These are phyloP conservation scores for Artemisia tridentata DNA, from an alignment of 129 eudicot genomes.

Conservation along the genomic window DNA sequence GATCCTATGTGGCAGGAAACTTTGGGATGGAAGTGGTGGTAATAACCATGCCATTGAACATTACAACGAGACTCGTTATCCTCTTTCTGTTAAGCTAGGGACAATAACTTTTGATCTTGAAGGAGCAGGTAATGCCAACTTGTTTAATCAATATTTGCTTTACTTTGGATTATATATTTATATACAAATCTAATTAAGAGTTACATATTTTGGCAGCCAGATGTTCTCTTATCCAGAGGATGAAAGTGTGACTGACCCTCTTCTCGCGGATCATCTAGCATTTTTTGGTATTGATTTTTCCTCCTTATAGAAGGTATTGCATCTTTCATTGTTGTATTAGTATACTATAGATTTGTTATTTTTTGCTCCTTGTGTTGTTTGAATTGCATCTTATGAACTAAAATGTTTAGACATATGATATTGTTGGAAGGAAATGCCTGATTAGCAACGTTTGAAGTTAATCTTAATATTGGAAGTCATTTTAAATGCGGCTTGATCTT, in stretches of 20 bases:
- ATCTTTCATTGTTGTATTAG: too few relatives aligned
- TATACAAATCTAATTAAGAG: constrained; percentile 46
- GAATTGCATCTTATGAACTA: too few relatives aligned
- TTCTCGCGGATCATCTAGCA: constrained; percentile 76
- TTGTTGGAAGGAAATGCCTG: too few relatives aligned
- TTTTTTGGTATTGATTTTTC: constrained; percentile 94
- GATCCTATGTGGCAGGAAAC: constrained; percentile 84
- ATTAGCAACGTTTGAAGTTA: too few relatives aligned
- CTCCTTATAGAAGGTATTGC: constrained; percentile 76
- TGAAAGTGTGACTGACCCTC: constrained; percentile 85
- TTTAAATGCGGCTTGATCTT: too few relatives aligned
- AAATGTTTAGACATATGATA: too few relatives aligned
- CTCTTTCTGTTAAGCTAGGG: constrained; percentile 96
- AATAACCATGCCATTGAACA: constrained; percentile 92
- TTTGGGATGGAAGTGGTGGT: constrained; percentile 98
- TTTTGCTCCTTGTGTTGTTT: too few relatives aligned
- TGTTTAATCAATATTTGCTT: constrained; percentile 1
- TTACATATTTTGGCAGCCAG: constrained; percentile 83
- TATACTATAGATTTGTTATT: too few relatives aligned
- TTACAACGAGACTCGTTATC: constrained; percentile 63
- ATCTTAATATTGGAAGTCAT: too few relatives aligned
- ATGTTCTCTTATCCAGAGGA: constrained; percentile 97
- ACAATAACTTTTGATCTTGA: constrained; percentile 87
- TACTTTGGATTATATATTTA: neutral
- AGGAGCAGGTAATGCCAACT: constrained; percentile 76